Evolutionary conservation across 148 eudicot genomes (phyloP).

Genomic region (Linanthus parryae): DNA sequence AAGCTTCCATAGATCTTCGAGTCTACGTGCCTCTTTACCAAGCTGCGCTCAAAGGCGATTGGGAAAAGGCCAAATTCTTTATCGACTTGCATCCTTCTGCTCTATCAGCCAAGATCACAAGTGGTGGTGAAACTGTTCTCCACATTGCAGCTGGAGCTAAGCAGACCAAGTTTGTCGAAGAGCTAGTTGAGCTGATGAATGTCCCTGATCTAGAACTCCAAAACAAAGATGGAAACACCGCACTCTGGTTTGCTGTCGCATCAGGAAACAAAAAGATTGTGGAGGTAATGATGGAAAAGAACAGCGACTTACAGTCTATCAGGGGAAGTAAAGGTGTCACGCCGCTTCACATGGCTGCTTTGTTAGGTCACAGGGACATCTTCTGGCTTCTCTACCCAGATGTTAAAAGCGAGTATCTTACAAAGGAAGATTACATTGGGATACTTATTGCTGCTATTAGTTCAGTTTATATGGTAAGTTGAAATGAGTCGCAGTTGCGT

Average conservation of each 20-base stretch:
- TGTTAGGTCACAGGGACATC: slow-evolving; percentile 16
- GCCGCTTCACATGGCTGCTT: slow-evolving; percentile 19
- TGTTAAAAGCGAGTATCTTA: neutral
- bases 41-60: slow-evolving; percentile 33
- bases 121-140: slow-evolving; percentile 24
- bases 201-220: neutral
- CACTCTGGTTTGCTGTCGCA: slow-evolving; percentile 35
- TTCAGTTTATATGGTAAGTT: slow-evolving; percentile 21
- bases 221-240: slow-evolving; percentile 26
- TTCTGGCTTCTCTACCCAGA: slow-evolving; percentile 12
- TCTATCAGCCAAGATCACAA: slow-evolving; percentile 13
- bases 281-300: slow-evolving; percentile 13
- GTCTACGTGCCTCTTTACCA: slow-evolving; percentile 16
- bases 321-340: slow-evolving; percentile 7
- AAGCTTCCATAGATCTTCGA: neutral
- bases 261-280: slow-evolving; percentile 27
- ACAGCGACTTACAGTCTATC: neutral
- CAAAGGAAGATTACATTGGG: slow-evolving; percentile 4
- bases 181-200: slow-evolving; percentile 16
- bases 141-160: slow-evolving; percentile 36
- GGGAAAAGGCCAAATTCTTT: slow-evolving; percentile 20
- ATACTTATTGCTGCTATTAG: slow-evolving; percentile 19
- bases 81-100: neutral
- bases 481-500: neutral
- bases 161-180: slow-evolving; percentile 15